phyloP scores from a whole-genome alignment of 768 basidiomycete genomes.

The Tylopilus felleus region DNA sequence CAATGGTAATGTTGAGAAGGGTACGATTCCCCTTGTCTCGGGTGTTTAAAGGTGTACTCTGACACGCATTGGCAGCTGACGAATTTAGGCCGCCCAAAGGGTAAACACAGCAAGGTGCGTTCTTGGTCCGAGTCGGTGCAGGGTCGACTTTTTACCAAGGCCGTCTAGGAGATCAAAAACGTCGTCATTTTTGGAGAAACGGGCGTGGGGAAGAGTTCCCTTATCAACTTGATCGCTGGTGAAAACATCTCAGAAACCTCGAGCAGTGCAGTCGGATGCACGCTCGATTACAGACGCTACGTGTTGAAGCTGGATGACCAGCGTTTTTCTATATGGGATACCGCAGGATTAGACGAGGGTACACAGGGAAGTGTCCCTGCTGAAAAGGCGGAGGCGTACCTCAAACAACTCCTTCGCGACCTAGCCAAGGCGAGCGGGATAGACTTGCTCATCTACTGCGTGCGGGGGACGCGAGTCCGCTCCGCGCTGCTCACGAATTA shows the following conservation, averaged over 20 bases:
- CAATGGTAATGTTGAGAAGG: constrained; percentile 2
- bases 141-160: neutral
- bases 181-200: constrained; percentile 22
- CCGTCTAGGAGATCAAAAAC: constrained; percentile 11
- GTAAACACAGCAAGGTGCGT: constrained; percentile 11
- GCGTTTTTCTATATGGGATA: constrained; percentile 23
- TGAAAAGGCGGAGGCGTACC: constrained; percentile 23
- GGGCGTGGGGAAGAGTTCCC: constrained; percentile 24
- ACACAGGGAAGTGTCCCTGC: constrained; percentile 20
- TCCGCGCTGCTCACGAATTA: constrained; percentile 33
- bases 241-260: constrained; percentile 12
- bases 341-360: constrained; percentile 25
- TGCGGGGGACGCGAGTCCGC: constrained; percentile 22
- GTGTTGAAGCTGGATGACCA: constrained; percentile 9
- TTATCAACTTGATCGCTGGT: constrained; percentile 21
- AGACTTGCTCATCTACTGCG: constrained; percentile 28
- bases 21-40: neutral
- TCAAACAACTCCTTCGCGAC: constrained; percentile 27
- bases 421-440: constrained; percentile 11
- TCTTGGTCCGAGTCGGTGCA: neutral
- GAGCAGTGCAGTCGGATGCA: constrained; percentile 23
- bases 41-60: neutral
- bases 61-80: constrained; percentile 8
- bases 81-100: neutral
- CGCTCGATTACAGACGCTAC: constrained; percentile 6